Percentiles rank a stretch among this genome's conserved stretches.
These are phyloP conservation scores for Cryptococcus sp. DNA, from an alignment of 1,284 basidiomycete genomes.

Conservation along the genomic window DNA sequence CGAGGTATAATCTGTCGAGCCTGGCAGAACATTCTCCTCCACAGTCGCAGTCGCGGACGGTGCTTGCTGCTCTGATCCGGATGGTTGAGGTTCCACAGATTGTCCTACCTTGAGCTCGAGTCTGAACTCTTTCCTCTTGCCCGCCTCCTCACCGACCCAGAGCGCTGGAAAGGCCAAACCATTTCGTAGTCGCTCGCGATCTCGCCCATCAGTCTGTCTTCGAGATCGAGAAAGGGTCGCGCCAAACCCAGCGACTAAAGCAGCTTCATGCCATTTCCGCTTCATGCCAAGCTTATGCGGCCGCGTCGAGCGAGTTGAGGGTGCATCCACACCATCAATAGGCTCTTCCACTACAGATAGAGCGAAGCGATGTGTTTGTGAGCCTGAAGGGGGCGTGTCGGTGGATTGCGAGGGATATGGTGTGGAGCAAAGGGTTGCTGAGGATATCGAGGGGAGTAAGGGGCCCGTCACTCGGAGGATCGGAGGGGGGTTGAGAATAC, in stretches of 20 bases:
- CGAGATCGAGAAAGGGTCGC: conserved; percentile 33
- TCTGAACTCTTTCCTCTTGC: conserved; percentile 41
- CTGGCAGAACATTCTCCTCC: background rate
- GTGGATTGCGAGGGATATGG: conserved; percentile 8
- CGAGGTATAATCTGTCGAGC: too few relatives aligned
- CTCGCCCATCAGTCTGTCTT: conserved; percentile 16
- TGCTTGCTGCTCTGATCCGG: background rate
- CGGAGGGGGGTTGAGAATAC: conserved; percentile 45
- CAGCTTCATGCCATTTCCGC: conserved; percentile 27
- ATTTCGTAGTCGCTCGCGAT: conserved; percentile 26
- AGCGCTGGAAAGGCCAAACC: conserved; percentile 44
- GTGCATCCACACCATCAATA: background rate
- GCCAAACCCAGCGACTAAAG: conserved; percentile 38
- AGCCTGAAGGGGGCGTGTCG: conserved; percentile 19
- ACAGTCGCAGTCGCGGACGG: background rate
- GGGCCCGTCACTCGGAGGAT: conserved; percentile 42
- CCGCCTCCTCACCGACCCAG: conserved; percentile 38
- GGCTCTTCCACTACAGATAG: background rate
- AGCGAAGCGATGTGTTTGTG: conserved; percentile 37
- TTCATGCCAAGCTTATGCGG: conserved; percentile 16
- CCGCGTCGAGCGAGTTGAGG: background rate
- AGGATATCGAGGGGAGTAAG: conserved; percentile 23
- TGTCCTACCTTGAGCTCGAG: conserved; percentile 33
- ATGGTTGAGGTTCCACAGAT: conserved; percentile 11
- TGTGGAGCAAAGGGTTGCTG: conserved; percentile 24